Conservation (phyloP, 768 basidiomycete species). For the Lentinus tigrinus region DNA sequence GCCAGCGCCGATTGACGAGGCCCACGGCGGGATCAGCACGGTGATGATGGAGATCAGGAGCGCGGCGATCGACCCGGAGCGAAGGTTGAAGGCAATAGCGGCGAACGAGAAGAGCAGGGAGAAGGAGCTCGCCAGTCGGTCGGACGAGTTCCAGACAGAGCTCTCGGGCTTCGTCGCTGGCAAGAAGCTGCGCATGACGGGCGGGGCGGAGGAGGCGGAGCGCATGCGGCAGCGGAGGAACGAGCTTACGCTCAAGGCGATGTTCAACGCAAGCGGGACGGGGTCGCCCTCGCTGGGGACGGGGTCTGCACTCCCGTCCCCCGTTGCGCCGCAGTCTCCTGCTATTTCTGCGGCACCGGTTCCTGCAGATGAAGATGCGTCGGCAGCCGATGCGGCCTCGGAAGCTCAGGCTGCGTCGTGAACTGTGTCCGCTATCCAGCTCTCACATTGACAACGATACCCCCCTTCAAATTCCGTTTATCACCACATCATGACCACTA, state of each 20-base stretch:
- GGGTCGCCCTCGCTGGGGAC: constrained; percentile 6
- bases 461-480: too few species aligned
- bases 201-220: constrained; percentile 90
- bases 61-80: constrained; percentile 77
- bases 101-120: constrained; percentile 80
- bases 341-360: not conserved
- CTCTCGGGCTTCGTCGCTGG: constrained; percentile 81
- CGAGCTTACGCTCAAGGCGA: constrained; percentile 83
- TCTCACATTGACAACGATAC: too few species aligned
- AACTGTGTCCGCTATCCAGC: too few species aligned
- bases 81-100: constrained; percentile 89
- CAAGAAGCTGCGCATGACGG: constrained; percentile 93
- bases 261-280: constrained; percentile 55
- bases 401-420: not conserved
- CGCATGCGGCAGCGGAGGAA: constrained; percentile 82
- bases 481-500: too few species aligned
- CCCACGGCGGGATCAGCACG: constrained; percentile 62
- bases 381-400: not conserved
- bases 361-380: not conserved
- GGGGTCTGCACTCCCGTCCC: not conserved
- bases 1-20: constrained; percentile 65
- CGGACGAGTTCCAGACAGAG: constrained; percentile 86
- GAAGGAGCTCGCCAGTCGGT: constrained; percentile 66
- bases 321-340: not conserved
- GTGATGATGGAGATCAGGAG: constrained; percentile 92